Evolutionary conservation across 805 yeast species (phyloP).

Genomic region (Kodamaea hsintzibuensis): DNA sequence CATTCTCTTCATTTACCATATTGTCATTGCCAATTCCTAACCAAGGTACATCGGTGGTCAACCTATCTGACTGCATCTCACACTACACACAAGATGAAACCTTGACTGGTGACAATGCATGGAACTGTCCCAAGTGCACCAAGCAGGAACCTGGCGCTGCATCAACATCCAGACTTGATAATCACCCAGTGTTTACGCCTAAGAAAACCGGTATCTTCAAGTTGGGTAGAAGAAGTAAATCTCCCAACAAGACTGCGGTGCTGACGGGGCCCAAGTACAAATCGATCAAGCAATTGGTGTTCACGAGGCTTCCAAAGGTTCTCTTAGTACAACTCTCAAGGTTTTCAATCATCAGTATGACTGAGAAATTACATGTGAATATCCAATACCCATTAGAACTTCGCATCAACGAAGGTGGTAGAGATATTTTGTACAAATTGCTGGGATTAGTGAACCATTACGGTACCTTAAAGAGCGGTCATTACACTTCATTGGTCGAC

Average conservation of each 20-base stretch:
- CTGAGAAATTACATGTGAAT: slow-evolving; percentile 51
- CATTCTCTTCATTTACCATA: slow-evolving; percentile 62
- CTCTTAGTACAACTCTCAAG: slow-evolving; percentile 43
- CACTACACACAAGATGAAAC: slow-evolving; percentile 66
- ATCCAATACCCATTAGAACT: slow-evolving; percentile 58
- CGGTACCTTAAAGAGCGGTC: slow-evolving; percentile 73
- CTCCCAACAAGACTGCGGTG: slow-evolving; percentile 28
- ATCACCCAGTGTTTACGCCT: slow-evolving; percentile 39
- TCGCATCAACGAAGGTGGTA: slow-evolving; percentile 42
- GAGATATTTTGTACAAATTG: slow-evolving; percentile 48
- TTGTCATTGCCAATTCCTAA: slow-evolving; percentile 63
- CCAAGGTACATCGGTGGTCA: slow-evolving; percentile 29
- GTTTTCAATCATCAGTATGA: slow-evolving; percentile 49
- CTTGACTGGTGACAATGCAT: slow-evolving; percentile 72
- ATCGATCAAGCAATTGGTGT: slow-evolving; percentile 30
- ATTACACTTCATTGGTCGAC: slow-evolving; percentile 68
- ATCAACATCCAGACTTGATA: slow-evolving; percentile 22
- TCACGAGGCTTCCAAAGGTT: slow-evolving; percentile 37
- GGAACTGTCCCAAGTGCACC: slow-evolving; percentile 79
- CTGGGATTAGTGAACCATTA: slow-evolving; percentile 69
- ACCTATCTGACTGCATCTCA: slow-evolving; percentile 62
- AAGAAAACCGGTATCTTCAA: slow-evolving; percentile 37
- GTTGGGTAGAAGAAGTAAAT: slow-evolving; percentile 34
- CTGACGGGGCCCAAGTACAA: slow-evolving; percentile 9
- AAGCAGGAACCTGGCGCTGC: slow-evolving; percentile 20